These are phyloP conservation scores for Serendipita sp. DNA, from an alignment of 768 basidiomycete species.

Conservation along the genomic window DNA sequence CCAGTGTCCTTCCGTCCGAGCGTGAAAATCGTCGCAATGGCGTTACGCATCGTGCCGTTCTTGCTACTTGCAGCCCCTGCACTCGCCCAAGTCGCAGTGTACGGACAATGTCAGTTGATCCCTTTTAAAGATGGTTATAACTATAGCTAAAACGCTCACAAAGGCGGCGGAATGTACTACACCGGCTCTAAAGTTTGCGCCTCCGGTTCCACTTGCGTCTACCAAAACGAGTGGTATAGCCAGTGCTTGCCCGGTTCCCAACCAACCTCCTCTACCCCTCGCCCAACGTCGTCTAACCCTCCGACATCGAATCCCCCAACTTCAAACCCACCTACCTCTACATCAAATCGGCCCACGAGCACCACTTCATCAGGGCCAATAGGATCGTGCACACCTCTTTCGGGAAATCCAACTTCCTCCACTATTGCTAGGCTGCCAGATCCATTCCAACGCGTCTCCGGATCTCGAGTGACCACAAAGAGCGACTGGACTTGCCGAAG, in stretches of 20 bases:
- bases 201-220: not conserved
- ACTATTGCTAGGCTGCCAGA: conserved; percentile 27
- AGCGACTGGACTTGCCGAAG: conserved; percentile 37
- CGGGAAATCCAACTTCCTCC: not conserved
- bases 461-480: conserved; percentile 25
- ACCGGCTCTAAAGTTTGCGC: not conserved
- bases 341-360: not conserved
- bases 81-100: not conserved
- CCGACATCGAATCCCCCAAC: not conserved
- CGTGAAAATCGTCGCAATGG: not conserved
- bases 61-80: not conserved
- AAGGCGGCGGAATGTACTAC: not conserved
- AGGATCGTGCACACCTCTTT: not conserved
- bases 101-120: not conserved
- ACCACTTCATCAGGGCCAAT: not conserved
- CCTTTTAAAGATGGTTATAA: not conserved
- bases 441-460: conserved; percentile 36
- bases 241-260: not conserved
- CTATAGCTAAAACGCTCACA: not conserved
- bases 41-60: not conserved
- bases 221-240: conserved; percentile 1
- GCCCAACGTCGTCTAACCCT: not conserved
- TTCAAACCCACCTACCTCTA: not conserved
- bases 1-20: no score
- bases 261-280: not conserved